phyloP scores from a whole-genome alignment of 2,329 filamentous ascomycete genomes.

The Fusarium cyanostomum region DNA sequence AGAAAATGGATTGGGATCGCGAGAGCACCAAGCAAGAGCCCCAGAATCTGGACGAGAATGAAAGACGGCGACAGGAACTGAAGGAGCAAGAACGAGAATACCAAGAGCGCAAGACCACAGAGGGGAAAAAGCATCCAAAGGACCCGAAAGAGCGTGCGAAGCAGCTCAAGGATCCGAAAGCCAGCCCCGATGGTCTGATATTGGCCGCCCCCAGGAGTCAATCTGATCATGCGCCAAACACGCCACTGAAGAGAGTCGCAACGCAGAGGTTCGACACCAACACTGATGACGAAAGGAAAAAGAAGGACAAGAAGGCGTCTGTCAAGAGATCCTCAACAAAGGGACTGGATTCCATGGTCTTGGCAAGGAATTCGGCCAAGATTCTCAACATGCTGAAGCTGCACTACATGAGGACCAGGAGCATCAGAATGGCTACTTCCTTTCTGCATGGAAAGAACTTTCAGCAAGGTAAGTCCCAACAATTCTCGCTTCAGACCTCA shows the following conservation, averaged over 20 bases:
- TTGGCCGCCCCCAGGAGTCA: neutral
- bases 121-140: neutral
- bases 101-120: neutral
- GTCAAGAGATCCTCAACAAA: no score
- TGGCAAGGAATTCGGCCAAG: neutral
- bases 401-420: slow-evolving; percentile 11
- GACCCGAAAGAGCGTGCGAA: no score
- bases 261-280: neutral
- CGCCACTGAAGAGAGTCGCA: neutral
- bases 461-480: neutral
- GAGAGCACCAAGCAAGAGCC: neutral
- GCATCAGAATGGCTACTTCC: neutral
- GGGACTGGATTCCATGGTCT: no score
- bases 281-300: neutral
- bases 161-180: no score
- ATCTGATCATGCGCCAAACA: neutral
- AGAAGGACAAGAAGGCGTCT: neutral
- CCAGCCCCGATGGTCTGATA: no score
- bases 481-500: no score
- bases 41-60: neutral
- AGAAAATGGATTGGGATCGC: neutral
- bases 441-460: slow-evolving; percentile 9
- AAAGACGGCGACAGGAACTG: neutral
- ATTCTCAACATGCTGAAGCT: slow-evolving; percentile 3
- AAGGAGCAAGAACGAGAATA: neutral